These are phyloP conservation scores for Alopecurus myosuroides DNA, from an alignment of 176 grass and related monocot species.

Conservation along the genomic window DNA sequence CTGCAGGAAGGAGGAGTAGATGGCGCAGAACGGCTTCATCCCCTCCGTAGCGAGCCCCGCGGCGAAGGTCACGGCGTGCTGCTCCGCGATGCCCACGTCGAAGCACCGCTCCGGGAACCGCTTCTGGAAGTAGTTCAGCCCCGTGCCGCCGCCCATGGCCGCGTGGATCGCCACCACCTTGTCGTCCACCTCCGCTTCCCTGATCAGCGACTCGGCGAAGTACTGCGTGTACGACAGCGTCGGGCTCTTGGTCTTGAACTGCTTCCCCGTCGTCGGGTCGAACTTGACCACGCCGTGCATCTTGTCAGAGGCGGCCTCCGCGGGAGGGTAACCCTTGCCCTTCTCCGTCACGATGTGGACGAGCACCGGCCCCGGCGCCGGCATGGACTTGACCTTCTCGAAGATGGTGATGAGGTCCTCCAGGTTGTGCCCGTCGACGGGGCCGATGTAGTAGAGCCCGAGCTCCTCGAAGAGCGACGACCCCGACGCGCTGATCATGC, in stretches of 20 bases:
- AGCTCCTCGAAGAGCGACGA: slow-evolving; percentile 93
- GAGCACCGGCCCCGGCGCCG: slow-evolving; percentile 76
- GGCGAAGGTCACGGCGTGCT: slow-evolving; percentile 94
- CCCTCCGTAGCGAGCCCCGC: slow-evolving; percentile 82
- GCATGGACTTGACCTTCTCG: slow-evolving; percentile 78
- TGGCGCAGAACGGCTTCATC: slow-evolving; percentile 92
- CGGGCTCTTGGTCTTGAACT: slow-evolving; percentile 46
- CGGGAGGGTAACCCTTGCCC: slow-evolving; percentile 85
- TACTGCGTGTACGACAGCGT: slow-evolving; percentile 81
- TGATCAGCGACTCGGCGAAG: slow-evolving; percentile 77
- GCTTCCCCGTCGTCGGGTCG: slow-evolving; percentile 63
- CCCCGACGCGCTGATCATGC: slow-evolving; percentile 58
- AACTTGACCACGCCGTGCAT: slow-evolving; percentile 99
- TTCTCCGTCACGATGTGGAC: slow-evolving; percentile 92
- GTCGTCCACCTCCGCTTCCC: slow-evolving; percentile 58
- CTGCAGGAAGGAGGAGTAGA: slow-evolving; percentile 96
- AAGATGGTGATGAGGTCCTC: slow-evolving; percentile 81
- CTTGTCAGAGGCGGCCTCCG: slow-evolving; percentile 73
- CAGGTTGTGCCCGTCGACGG: slow-evolving; percentile 80
- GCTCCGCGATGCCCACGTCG: slow-evolving; percentile 96
- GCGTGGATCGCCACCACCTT: slow-evolving; percentile 94
- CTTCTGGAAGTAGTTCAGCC: slow-evolving; percentile 93
- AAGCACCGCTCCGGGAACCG: slow-evolving; percentile 90
- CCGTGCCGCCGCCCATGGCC: slow-evolving; percentile 94
- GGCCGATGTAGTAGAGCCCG: slow-evolving; percentile 93